Conservation (phyloP, 2,329 filamentous ascomycete species). For the Fusarium burgessii region DNA sequence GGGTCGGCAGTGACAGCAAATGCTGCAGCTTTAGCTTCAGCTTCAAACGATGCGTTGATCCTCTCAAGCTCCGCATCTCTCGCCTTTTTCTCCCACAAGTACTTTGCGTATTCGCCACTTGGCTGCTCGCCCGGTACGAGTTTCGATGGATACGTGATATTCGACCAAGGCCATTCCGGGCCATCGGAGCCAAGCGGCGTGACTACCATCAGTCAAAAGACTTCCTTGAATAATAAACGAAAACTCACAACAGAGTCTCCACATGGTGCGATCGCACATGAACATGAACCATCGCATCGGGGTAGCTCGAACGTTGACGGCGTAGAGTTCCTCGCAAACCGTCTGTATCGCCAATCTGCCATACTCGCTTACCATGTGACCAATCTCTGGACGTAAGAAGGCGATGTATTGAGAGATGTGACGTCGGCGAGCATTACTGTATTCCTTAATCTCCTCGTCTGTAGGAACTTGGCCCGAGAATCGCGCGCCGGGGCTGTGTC, state of each 20-base stretch:
- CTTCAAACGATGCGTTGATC: background rate
- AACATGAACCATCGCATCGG: background rate
- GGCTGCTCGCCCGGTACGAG: background rate
- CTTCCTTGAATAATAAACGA: rapidly evolving
- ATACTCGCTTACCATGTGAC: background rate
- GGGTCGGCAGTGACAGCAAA: background rate
- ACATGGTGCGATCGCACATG: background rate
- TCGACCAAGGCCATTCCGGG: constrained; percentile 7
- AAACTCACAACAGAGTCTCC: background rate
- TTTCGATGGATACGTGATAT: background rate
- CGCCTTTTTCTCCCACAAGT: background rate
- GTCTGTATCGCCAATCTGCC: background rate
- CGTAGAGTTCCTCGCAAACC: background rate
- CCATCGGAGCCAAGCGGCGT: background rate
- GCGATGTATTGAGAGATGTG: background rate
- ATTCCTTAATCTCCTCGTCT: background rate
- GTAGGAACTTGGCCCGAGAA: background rate
- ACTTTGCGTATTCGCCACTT: background rate
- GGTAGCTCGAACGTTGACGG: background rate
- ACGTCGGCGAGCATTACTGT: background rate
- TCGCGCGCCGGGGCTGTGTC: background rate
- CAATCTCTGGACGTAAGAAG: constrained; percentile 4
- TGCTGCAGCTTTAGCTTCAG: rapidly evolving
- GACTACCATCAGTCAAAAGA: background rate
- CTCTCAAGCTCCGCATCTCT: background rate